phyloP scores from a whole-genome alignment of 2,329 filamentous ascomycete species.

The Laburnicola sp. region DNA sequence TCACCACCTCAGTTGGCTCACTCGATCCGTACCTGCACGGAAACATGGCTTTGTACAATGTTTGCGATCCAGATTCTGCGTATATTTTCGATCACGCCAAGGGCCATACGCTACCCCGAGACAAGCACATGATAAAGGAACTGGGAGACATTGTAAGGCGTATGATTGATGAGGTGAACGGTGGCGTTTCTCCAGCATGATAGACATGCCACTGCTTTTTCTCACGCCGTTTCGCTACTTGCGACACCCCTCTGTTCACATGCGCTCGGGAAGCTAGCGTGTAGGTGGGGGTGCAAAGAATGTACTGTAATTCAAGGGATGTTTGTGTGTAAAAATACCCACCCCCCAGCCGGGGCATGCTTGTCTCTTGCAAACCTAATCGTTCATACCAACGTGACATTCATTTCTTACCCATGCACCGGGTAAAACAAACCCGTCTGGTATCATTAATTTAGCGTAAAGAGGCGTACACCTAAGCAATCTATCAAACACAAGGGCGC shows the following conservation, averaged over 20 bases:
- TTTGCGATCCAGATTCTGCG: slow-evolving; percentile 63
- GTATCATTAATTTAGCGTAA: background rate
- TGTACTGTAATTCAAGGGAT: slow-evolving; percentile 5
- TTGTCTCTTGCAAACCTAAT: background rate
- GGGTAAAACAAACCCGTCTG: background rate
- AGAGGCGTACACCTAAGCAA: background rate
- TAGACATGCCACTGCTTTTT: background rate
- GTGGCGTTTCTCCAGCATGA: slow-evolving; percentile 7
- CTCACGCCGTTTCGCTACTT: slow-evolving; percentile 1
- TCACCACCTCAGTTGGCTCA: slow-evolving; percentile 24
- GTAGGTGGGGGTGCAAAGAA: background rate
- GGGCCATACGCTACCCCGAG: slow-evolving; percentile 62
- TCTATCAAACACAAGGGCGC: slow-evolving; percentile 1
- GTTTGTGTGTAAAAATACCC: background rate
- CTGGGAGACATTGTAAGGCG: slow-evolving; percentile 32
- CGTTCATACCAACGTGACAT: background rate
- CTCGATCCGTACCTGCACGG: slow-evolving; percentile 64
- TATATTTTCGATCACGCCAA: slow-evolving; percentile 68
- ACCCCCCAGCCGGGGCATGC: background rate
- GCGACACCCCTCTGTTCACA: no score
- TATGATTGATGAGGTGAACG: slow-evolving; percentile 28
- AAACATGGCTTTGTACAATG: slow-evolving; percentile 63
- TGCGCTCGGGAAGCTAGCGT: no score
- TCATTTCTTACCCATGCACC: background rate
- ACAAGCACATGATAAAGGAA: slow-evolving; percentile 36